Evolutionary conservation across 2,329 filamentous ascomycete species (phyloP), one percentile per base, ranked within the genome.

Genomic region (Alternaria rosae): DNA sequence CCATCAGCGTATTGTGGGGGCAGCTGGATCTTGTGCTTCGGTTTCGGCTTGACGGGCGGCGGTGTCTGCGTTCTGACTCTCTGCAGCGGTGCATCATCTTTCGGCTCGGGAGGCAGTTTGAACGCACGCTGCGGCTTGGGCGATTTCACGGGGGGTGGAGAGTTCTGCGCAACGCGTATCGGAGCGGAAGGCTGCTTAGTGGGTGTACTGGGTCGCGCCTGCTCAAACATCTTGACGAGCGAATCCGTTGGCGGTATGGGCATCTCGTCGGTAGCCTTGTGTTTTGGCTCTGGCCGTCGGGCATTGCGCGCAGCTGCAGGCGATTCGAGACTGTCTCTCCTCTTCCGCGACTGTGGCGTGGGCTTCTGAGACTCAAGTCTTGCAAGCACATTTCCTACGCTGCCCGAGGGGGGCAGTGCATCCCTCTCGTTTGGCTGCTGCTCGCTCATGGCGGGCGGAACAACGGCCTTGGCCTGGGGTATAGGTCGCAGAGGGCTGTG

Each of bases 211-310:
- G 73, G 65, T 30, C 71, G 70, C 44, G 80, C 83, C 65, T 84
- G 82, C 78, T 93, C 91, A 67, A 92, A 92, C 80, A 92, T 84
- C 41, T 86, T 86, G 56, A 92, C 89, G 20, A 92, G 81, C 5
- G 88, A 86, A 4, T 83, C 87, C 0, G 90, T 89, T 0, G 90
- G 84, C 23, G 86, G 81, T 52, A 91, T 89, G 6, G 87, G 82
- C 1, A 82, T 84, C 10, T 86, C 85, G 72, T 91, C 87, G 12
- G 83, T 80, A 15, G 79, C 65, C 35, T 81, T 80, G 32, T 71
- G 60, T 41, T 51, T 47, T 21, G 25, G 30, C 26, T 48, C 20
- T 35, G 54, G 57, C 21, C 28, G 52, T 21, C 55, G 57, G 12
- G 45, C 41, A 17, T 61, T 64, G 60, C 59, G 67, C 17, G 61